Base-by-base conservation (phyloP, 2,329 filamentous ascomycete genomes). In the Madurella mycetomatis region DNA sequence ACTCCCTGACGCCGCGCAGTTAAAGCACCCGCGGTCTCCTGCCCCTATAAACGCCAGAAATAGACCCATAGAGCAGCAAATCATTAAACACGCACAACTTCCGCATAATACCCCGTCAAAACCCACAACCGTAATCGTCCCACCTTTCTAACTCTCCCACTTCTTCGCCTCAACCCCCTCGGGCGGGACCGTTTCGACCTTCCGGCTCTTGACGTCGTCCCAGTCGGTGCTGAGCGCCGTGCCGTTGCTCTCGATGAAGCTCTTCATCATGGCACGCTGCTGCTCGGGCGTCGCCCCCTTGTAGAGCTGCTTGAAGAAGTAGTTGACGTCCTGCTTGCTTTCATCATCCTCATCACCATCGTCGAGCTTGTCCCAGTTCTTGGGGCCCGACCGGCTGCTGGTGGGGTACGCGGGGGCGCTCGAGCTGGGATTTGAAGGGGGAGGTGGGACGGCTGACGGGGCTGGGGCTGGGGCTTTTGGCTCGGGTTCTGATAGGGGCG, bases 211-310 rank as follows among this genome's bases (percentile, higher is more conserved):
- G 17, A 96, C 92, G 58, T 95, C 88, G 9, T 75, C 72, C 94
- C 94, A 99, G 68, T 92, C 90, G 0, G 94, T 99, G 70, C 90
- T 96, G 47, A 99, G 74, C 2, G 88, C 82, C 0, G 94, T 99
- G 4, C 94, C 94, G 63, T 95, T 94, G 70, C 92, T 96, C 77
- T 99, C 92, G 13, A 84, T 79, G 66, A 90, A 97, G 67, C 90
- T 95, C 82, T 99, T 99, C 84, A 95, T 90, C 94, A 99, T 99
- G 9, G 94, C 94, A 1, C 91, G 84, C 67, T 85, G 84, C 55
- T 90, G 89, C 63, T 99, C 92, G 0, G 86, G 83, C 47, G 87
- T 84, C 0, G 90, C 85, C 37, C 76, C 78, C 59, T 87, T 84
- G 73, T 92, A 97, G 1, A 99, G 76, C 65, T 87, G 85, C 77